These are phyloP conservation scores for Coemansia sp. DNA, from an alignment of 192 early-diverging fungal genomes.

Conservation along the genomic window DNA sequence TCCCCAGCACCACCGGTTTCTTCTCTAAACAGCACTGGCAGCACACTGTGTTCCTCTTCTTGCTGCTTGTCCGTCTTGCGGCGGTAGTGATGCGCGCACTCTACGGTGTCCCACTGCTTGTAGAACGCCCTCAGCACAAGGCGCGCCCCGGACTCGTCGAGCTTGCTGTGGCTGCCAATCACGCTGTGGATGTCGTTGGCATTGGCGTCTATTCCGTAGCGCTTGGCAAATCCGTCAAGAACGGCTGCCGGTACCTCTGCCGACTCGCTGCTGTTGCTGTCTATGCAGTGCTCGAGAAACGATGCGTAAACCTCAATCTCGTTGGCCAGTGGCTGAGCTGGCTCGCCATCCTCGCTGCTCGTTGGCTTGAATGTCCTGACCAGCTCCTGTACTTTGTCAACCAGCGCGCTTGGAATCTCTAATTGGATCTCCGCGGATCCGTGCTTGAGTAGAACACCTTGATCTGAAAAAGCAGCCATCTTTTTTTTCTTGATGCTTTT, in stretches of 20 bases:
- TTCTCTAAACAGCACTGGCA: constrained; percentile 16
- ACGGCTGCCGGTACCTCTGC: not conserved
- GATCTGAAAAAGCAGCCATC: not conserved
- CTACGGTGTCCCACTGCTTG: constrained; percentile 11
- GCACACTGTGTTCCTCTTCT: not conserved
- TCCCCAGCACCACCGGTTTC: no score
- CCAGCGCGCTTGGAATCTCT: not conserved
- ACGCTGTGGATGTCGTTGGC: constrained; percentile 19
- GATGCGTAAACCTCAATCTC: constrained; percentile 14
- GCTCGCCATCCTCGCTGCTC: not conserved
- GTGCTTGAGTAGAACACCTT: not conserved
- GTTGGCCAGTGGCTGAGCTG: not conserved
- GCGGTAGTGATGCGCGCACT: not conserved
- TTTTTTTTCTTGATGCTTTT: not conserved
- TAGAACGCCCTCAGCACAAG: constrained; percentile 28
- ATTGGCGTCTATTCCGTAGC: not conserved
- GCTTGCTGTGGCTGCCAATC: not conserved
- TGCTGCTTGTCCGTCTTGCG: no score
- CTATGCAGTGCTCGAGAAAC: constrained; percentile 17
- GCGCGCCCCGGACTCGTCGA: constrained; percentile 5
- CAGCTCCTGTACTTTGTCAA: not conserved
- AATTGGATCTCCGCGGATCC: not conserved
- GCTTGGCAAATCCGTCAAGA: constrained; percentile 3
- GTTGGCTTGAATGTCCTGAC: not conserved
- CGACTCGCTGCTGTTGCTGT: not conserved